A percentile compares a stretch with the other conserved stretches of the same genome.
phyloP scores from a whole-genome alignment of 352 stramenopile species.

The Blastocystis sp. region DNA sequence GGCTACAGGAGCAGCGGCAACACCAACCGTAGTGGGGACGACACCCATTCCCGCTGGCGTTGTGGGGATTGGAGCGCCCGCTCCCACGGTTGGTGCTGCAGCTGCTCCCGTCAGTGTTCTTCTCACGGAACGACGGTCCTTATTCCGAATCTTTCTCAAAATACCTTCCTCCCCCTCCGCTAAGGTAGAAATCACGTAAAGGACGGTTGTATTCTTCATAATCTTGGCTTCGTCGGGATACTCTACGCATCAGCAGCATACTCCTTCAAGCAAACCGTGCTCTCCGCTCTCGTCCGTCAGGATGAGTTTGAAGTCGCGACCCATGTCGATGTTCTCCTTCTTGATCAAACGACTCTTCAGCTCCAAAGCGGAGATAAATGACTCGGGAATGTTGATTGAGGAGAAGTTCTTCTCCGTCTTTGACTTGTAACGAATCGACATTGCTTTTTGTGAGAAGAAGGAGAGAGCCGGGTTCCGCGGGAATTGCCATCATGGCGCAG shows the following conservation, averaged over 20 bases:
- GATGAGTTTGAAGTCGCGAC: slow-evolving; percentile 42
- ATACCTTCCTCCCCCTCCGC: slow-evolving; percentile 14
- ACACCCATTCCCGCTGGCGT: neutral
- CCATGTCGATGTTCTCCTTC: slow-evolving; percentile 41
- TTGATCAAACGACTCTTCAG: slow-evolving; percentile 57
- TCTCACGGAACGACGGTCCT: neutral
- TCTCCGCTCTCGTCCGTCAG: slow-evolving; percentile 21
- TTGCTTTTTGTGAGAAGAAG: slow-evolving; percentile 10
- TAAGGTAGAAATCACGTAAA: slow-evolving; percentile 34
- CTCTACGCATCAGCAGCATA: neutral
- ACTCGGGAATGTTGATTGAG: slow-evolving; percentile 31
- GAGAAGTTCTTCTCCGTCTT: slow-evolving; percentile 35
- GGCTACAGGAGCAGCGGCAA: neutral
- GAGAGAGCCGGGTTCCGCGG: no score
- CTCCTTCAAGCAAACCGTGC: neutral
- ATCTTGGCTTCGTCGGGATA: slow-evolving; percentile 29
- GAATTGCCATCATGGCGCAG: no score
- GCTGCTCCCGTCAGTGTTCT: neutral
- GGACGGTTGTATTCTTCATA: slow-evolving; percentile 55
- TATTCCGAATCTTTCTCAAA: slow-evolving; percentile 20
- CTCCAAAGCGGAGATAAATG: slow-evolving; percentile 19
- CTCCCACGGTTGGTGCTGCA: neutral
- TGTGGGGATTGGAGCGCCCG: no score
- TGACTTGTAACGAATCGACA: slow-evolving; percentile 50
- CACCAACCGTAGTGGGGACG: neutral